Base-by-base conservation (phyloP, 2,329 filamentous ascomycete genomes). In the Triangularia verruculosa region DNA sequence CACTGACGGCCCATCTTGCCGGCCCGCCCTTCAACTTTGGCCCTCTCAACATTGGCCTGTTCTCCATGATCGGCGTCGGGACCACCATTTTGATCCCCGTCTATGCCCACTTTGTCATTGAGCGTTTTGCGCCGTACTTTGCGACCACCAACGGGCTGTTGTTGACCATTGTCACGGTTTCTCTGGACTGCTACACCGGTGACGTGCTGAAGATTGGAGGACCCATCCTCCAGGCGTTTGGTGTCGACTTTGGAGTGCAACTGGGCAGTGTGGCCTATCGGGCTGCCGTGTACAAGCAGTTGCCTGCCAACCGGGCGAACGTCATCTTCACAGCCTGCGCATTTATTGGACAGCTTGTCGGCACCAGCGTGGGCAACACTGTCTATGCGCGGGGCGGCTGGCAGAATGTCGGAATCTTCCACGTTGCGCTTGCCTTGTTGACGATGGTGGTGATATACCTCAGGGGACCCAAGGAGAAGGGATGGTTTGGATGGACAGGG, bases 1-100 rank as follows among this genome's bases (percentile, higher is more conserved):
- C 89, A 0, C 75, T 93, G 47, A 93, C 90, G 0, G 93, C 93
- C 73, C 81, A 92, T 3, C 83, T 93, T 24, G 84, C 89, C 0
- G 86, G 82, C 0, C 74, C 80, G 1, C 89, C 89, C 0, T 93
- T 91, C 71, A 73, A 82, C 57, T 92, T 89, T 71, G 76, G 80
- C 0, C 85, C 89, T 0, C 75, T 92, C 0, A 79, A 82, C 8
- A 92, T 93, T 61, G 90, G 90, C 0, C 80, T 93, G 2, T 93
- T 93, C 73, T 89, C 89, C 0, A 78, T 93, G 7, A 89, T 92
- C 62, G 90, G 88, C 1, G 84, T 93, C 61, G 64, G 61, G 43
- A 66, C 67, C 5, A 65, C 67, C 22, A 17, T 66, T 25, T 27
- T 66, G 56, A 69, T 61, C 51, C 66, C 66, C 4, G 51, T 60